Percentiles rank a stretch among this genome's conserved stretches.
Evolutionary conservation across 345 rosid species (phyloP).

Genomic region (Eucalyptus globulus): DNA sequence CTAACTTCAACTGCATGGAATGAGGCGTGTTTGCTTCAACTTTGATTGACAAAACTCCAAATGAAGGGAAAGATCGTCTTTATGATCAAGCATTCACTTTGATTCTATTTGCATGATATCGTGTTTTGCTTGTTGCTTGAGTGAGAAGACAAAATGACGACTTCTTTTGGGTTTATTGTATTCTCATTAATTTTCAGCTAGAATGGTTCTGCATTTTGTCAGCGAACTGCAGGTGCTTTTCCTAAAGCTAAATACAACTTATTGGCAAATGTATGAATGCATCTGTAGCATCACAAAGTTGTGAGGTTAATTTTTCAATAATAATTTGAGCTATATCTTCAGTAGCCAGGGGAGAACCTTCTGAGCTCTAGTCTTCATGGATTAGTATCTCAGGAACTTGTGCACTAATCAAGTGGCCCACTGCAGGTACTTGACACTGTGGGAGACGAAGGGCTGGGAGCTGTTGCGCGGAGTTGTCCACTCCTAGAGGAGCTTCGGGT

Average conservation of each 20-base stretch:
- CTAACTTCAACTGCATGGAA: not conserved
- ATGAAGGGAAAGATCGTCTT: not conserved
- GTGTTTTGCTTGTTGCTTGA: not conserved
- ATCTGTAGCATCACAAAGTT: not conserved
- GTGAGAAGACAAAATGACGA: not conserved
- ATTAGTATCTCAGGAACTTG: not conserved
- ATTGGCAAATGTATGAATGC: not conserved
- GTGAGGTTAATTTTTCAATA: not conserved
- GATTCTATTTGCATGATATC: not conserved
- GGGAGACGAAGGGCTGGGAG: conserved; percentile 55
- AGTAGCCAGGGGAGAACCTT: not conserved
- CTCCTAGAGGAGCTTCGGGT: conserved; percentile 65
- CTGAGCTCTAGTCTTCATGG: not conserved
- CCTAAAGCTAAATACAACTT: not conserved
- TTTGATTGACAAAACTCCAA: not conserved
- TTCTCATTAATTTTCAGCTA: not conserved
- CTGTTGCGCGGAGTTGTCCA: conserved; percentile 41
- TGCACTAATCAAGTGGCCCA: not conserved
- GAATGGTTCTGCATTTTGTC: not conserved
- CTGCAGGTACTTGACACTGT: conserved; percentile 57
- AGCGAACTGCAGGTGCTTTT: not conserved
- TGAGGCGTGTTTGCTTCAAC: not conserved
- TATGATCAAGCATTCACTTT: not conserved
- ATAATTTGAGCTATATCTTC: not conserved
- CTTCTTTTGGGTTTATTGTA: not conserved